Evolutionary conservation across 2,329 filamentous ascomycete species (phyloP), one percentile per base, ranked within the genome.

Genomic region (Coniochaeta sp.): DNA sequence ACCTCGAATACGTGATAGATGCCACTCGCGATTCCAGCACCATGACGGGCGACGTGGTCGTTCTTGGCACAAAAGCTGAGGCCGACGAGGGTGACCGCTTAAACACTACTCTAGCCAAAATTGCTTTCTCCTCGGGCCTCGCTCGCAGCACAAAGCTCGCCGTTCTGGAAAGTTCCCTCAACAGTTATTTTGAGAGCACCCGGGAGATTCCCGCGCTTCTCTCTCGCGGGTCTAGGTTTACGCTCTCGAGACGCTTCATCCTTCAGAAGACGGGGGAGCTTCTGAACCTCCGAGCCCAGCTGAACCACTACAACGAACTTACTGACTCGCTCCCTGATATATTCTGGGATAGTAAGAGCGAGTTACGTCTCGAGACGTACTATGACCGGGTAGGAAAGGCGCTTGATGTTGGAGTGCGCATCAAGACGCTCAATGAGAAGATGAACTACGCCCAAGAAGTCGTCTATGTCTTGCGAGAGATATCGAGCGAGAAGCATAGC

Each of bases 381-480:
- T 99, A 98, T 73, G 93, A 96, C 66, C 90, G 95, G 73, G 91
- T 97, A 44, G 93, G 93, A 44, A 86, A 88, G 59, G 91, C 92
- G 0, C 81, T 99, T 38, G 95, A 98, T 73, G 93, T 98, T 26
- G 90, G 90, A 36, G 90, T 95, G 28, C 84, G 95, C 57, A 98
- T 98, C 75, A 90, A 90, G 68, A 87, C 91, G 19, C 76, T 98
- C 66, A 99, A 99, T 72, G 91, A 96, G 76, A 96, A 96, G 77
- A 96, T 99, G 85, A 93, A 96, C 70, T 98, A 99, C 72, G 95
- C 93, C 1, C 90, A 95, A 69, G 93, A 98, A 73, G 97, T 97
- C 72, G 92, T 95, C 7, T 90, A 82, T 58, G 93, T 98, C 17
- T 76, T 98, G 62, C 82, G 95, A 61, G 91, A 97, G 73, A 87